Conservation (phyloP, 2,329 filamentous ascomycete species). For the Fusarium equiseti region DNA sequence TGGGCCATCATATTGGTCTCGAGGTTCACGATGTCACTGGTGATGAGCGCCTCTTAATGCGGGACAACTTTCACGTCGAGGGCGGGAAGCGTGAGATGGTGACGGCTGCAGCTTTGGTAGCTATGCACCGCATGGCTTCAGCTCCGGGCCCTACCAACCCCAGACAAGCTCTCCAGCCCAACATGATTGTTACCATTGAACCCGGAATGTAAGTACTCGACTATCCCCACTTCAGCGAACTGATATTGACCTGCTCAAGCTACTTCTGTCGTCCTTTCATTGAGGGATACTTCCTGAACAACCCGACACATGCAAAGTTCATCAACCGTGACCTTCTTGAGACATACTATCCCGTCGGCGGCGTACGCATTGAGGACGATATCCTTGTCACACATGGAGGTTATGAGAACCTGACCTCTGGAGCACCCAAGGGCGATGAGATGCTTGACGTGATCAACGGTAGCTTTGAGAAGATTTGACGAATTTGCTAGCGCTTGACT, state of each 20-base stretch:
- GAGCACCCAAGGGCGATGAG: conserved; percentile 79
- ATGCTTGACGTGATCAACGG: conserved; percentile 72
- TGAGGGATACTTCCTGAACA: conserved; percentile 74
- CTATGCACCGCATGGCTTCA: conserved; percentile 45
- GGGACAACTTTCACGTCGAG: conserved; percentile 48
- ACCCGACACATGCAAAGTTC: conserved; percentile 68
- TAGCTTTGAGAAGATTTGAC: conserved; percentile 45
- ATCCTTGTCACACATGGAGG: conserved; percentile 83
- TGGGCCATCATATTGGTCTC: conserved; percentile 74
- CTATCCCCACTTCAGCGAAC: neutral
- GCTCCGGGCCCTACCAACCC: conserved; percentile 49
- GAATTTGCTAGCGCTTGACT: neutral
- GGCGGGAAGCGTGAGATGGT: conserved; percentile 59
- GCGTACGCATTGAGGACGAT: conserved; percentile 93
- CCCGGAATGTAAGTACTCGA: conserved; percentile 71
- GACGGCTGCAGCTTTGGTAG: conserved; percentile 52
- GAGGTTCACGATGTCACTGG: conserved; percentile 72
- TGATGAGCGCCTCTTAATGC: conserved; percentile 51
- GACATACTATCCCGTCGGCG: conserved; percentile 82
- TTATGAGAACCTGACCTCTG: conserved; percentile 82
- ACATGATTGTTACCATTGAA: conserved; percentile 83
- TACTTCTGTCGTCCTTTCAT: conserved; percentile 83
- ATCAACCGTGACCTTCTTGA: conserved; percentile 75
- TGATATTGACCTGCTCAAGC: conserved; percentile 52
- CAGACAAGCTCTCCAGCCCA: conserved; percentile 62